Base-by-base conservation (phyloP, 495 filamentous ascomycete species). In the Usnea hakonensis region DNA sequence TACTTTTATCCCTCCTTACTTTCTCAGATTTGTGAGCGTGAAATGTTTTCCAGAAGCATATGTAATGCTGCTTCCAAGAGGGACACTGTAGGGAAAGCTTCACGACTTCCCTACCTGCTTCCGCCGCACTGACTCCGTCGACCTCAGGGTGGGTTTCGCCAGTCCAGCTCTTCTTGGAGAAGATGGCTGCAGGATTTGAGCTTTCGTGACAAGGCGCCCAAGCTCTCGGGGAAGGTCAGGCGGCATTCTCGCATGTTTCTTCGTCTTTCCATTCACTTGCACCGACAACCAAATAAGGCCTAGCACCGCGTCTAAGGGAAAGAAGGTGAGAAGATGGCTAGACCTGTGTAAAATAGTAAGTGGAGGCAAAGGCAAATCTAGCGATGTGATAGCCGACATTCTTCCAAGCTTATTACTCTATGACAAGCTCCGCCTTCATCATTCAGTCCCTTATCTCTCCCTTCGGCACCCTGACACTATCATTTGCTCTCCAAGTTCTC, bases 401-500 rank as follows among this genome's bases (percentile, higher is more conserved):
- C n/a, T n/a, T n/a, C n/a, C n/a, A n/a, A n/a, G n/a, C n/a, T n/a
- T 35, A 9, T 10, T 16, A 7, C 9, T 55, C 52, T 55, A 38
- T 21, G 44, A 44, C 41, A 59, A 10, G 21, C 23, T 72, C 71
- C 28, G 71, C 77, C 69, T 70, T 65, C 36, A 81, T 65, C 0
- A 2, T 19, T 21, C 17, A 6, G 8, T 0, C 48, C 60, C 32
- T 56, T 11, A 73, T 64, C 41, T 55, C 21, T 48, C 68, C 63
- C 56, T 62, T 61, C 60, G 68, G 56, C 32, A 65, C 55, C 43
- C 68, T 63, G 70, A 67, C 69, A 71, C 52, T 67, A 60, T 1
- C 82, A 81, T 55, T 84, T 77, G 66, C 71, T 71, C 52, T 72
- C 69, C 40, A 79, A 74, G 14, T 65, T 50, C 14, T 67, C 38